A percentile compares a stretch with the other conserved stretches of the same genome.
These are phyloP conservation scores for Pseudotsuga menziesii DNA, from an alignment of 75 land plant genomes.

Conservation along the genomic window DNA sequence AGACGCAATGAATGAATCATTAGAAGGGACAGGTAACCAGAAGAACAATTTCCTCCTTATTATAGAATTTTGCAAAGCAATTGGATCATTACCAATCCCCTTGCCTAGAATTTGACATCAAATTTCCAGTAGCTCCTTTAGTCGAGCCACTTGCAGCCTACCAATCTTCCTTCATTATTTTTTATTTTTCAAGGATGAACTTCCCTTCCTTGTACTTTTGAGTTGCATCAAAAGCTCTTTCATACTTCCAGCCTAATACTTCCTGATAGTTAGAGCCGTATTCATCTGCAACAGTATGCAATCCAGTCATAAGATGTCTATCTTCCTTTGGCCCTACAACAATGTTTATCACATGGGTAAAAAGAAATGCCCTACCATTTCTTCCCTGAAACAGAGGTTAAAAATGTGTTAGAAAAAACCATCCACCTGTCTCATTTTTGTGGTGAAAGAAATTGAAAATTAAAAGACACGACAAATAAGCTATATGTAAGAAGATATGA, in stretches of 20 bases:
- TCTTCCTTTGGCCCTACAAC: conserved; percentile 42
- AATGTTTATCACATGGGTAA: conserved; percentile 69
- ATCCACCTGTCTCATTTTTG: not conserved
- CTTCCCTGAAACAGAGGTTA: conserved; percentile 48
- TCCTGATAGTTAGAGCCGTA: conserved; percentile 65
- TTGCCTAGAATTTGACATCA: not conserved
- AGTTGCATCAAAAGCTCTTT: conserved; percentile 74
- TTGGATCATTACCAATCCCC: not conserved
- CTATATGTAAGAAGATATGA: not conserved
- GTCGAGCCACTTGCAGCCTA: conserved; percentile 9
- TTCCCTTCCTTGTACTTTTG: conserved; percentile 98
- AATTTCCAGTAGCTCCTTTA: not conserved
- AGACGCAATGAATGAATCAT: not conserved
- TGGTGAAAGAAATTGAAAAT: no score
- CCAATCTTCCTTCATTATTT: conserved; percentile 81
- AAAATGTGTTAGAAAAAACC: not conserved
- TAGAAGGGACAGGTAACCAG: not conserved
- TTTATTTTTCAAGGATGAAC: conserved; percentile 78
- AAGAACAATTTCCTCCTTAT: conserved; percentile 1
- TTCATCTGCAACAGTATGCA: conserved; percentile 88
- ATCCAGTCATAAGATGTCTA: conserved; percentile 77
- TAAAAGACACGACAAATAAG: not conserved
- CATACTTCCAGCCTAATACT: conserved; percentile 91
- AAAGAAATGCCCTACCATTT: conserved; percentile 81
- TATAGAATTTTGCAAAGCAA: not conserved